Evolutionary conservation across 2,329 filamentous ascomycete genomes (phyloP), one percentile per base, ranked within the genome.

Genomic region (Teratosphaeria destructans): DNA sequence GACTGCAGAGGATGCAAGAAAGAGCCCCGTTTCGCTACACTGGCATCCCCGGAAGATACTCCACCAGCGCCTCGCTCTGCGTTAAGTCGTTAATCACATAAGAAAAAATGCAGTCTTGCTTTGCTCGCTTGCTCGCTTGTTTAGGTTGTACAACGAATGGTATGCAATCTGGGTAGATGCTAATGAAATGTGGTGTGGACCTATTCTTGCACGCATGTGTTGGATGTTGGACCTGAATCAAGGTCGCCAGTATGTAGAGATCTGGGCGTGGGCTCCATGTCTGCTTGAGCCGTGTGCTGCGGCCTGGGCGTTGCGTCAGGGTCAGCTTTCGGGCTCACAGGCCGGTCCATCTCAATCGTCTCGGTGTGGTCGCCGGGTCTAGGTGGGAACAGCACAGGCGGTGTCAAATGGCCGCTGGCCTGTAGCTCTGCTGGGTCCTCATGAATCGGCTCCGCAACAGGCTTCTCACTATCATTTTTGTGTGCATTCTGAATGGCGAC

Each of bases 331-430:
- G 27, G 49, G 27, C 27, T 55, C 53, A 52, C 12, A 37, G 55
- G 26, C 34, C 62, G 65, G 59, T 75, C 71, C 68, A 76, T 73
- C 29, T 73, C 70, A 32, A 71, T 64, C 56, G 77, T 73, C 35
- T 77, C 73, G 1, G 72, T 70, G 12, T 73, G 71, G 16, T 73
- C 67, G 7, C 78, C 79, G 2, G 78, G 78, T 11, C 68, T 64
- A 11, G 63, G 72, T 7, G 78, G 76, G 62, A 82, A 82, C 27
- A 81, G 71, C 60, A 79, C 76, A 3, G 80, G 80, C 60, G 80
- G 80, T 60, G 78, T 81, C 58, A 81, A 74, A 2, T 75, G 57
- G 54, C 69, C 63, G 65, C 67, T 56, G 58, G 65, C 66, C 72
- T 66, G 68, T 4, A 68, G 65, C 55, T 72, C 71, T 12, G 73